phyloP scores from a whole-genome alignment of 352 stramenopile species.

The Pythium scleroteichum region DNA sequence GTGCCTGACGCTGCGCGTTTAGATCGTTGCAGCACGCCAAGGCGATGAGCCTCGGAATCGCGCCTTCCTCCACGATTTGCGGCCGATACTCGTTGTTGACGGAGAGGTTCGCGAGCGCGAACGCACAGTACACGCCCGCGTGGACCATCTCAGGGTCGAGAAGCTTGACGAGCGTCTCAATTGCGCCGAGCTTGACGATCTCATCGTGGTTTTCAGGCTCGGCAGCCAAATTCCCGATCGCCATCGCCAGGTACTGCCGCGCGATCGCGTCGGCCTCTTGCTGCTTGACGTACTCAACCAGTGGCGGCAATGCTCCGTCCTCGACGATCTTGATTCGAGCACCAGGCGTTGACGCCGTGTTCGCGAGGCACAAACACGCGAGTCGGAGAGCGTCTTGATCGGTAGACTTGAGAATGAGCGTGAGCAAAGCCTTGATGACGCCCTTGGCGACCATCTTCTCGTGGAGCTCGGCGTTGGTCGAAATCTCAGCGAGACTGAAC shows the following conservation, averaged over 20 bases:
- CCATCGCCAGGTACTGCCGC: conserved; percentile 96
- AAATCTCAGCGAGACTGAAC: conserved; percentile 96
- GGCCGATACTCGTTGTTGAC: conserved; percentile 93
- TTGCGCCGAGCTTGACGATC: conserved; percentile 90
- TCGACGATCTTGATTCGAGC: conserved; percentile 94
- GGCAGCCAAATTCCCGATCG: conserved; percentile 94
- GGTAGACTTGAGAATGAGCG: conserved; percentile 89
- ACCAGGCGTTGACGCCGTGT: conserved; percentile 87
- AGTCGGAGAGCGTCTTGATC: conserved; percentile 94
- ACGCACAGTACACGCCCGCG: conserved; percentile 89
- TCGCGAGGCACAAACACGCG: conserved; percentile 93
- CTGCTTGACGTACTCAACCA: conserved; percentile 92
- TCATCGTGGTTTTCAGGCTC: conserved; percentile 95
- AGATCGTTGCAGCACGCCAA: conserved; percentile 94
- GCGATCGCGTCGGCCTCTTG: conserved; percentile 87
- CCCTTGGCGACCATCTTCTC: conserved; percentile 95
- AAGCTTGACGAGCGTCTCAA: conserved; percentile 91
- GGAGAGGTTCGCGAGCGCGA: conserved; percentile 94
- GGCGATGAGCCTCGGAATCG: conserved; percentile 92
- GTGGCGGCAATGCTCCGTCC: conserved; percentile 84
- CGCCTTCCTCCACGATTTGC: conserved; percentile 92
- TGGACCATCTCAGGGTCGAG: conserved; percentile 89
- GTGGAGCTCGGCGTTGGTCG: conserved; percentile 91
- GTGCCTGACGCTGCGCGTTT: conserved; percentile 91
- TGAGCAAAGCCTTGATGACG: conserved; percentile 90